Base-by-base conservation (phyloP, 2,329 filamentous ascomycete species). In the Claviceps digitariae region DNA sequence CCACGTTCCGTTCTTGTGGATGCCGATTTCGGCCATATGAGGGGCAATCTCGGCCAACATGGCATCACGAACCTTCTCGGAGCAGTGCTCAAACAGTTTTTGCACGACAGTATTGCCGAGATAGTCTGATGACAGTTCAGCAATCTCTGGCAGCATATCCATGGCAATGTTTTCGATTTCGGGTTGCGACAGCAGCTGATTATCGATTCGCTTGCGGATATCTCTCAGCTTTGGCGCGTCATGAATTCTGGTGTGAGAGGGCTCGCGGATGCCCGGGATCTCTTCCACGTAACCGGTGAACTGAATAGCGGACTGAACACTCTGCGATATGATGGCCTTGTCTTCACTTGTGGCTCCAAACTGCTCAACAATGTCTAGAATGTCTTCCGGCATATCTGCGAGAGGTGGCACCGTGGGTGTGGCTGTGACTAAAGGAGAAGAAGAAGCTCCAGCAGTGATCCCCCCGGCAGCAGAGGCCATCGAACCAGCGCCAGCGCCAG, bases 1-100 rank as follows among this genome's bases (percentile, higher is more conserved):
- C 93, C 93, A 98, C 1, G 93, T 98, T 57, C 93, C 93, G 63
- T 98, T 98, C 79, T 98, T 98, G 78, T 98, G 93, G 8, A 96
- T 84, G 62, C 93, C 93, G 69, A 97, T 96, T 70, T 97, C 90
- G 27, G 91, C 90, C 66, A 97, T 79, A 65, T 96, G 90, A 54
- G 91, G 90, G 2, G 87, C 82, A 62, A 98, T 95, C 64, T 90
- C 83, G 15, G 74, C 71, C 54, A 98, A 75, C 93, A 98, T 97
- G 54, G 86, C 84, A 67, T 96, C 90, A 62, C 94, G 90, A 44
- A 91, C 82, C 44, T 82, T 75, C 66, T 97, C 91, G 0, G 89
- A 93, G 72, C 93, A 97, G 71, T 88, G 89, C 68, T 98, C 91
- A 64, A 98, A 98, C 47, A 98, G 75, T 71, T 98, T 98, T 72